Evolutionary conservation across 106 monocot genomes (phyloP).

Genomic region (Dendrobium officinale): DNA sequence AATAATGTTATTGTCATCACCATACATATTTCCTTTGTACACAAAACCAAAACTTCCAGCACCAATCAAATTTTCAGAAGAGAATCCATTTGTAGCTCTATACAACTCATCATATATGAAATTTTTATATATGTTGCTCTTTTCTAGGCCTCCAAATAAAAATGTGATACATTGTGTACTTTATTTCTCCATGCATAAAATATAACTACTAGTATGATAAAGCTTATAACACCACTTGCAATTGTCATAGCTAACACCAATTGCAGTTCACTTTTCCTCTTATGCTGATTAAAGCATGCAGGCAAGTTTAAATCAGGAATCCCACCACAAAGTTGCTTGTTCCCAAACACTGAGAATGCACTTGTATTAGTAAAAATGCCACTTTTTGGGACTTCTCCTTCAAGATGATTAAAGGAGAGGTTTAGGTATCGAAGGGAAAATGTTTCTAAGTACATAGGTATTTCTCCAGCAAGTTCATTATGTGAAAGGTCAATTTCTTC

Average conservation of each 20-base stretch:
- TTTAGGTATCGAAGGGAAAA: conserved; percentile 1
- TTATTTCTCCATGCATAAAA: not conserved
- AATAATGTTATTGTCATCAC: not conserved
- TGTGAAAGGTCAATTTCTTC: conserved; percentile 8
- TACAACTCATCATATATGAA: conserved; percentile 25
- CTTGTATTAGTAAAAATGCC: conserved; percentile 6
- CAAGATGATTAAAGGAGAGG: conserved; percentile 24
- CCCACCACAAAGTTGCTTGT: conserved; percentile 14
- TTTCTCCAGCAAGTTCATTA: conserved; percentile 9
- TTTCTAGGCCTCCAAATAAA: not conserved
- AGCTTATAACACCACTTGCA: not conserved
- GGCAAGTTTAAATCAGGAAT: conserved; percentile 15
- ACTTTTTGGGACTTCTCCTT: conserved; percentile 13
- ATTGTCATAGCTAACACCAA: not conserved
- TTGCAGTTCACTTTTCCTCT: not conserved
- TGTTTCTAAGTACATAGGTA: not conserved
- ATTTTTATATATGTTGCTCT: not conserved
- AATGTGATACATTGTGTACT: not conserved
- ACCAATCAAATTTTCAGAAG: conserved; percentile 25
- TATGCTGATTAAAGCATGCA: not conserved
- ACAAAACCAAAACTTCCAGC: conserved; percentile 18
- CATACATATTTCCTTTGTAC: conserved; percentile 14
- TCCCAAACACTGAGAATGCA: conserved; percentile 11
- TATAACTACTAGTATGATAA: not conserved
- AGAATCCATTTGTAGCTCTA: conserved; percentile 27